A percentile compares a stretch with the other conserved stretches of the same genome.
These are phyloP conservation scores for Lunasporangiospora selenospora DNA, from an alignment of 192 early-diverging fungal genomes.

Conservation along the genomic window DNA sequence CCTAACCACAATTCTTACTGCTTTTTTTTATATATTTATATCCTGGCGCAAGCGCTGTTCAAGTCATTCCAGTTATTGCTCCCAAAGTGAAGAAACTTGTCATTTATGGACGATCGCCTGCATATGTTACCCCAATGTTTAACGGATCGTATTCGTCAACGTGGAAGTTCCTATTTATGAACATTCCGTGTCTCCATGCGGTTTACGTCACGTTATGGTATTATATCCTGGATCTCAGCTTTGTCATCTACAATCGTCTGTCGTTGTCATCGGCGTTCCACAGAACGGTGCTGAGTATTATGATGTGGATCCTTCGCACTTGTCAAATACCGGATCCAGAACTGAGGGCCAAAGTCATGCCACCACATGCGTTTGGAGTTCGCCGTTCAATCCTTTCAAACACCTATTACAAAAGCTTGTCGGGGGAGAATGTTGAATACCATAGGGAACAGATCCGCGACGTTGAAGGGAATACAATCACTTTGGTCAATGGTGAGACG, in stretches of 20 bases:
- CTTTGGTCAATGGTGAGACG: not conserved
- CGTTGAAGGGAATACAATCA: constrained; percentile 1
- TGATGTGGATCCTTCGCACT: not conserved
- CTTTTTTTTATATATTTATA: not conserved
- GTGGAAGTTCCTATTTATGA: constrained; percentile 2
- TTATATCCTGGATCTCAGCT: not conserved
- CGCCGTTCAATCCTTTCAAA: constrained; percentile 4
- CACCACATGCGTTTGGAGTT: not conserved
- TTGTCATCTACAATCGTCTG: not conserved
- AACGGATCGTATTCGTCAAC: not conserved
- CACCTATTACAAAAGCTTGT: not conserved
- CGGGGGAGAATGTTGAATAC: constrained; percentile 1
- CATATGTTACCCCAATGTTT: not conserved
- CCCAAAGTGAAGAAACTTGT: not conserved
- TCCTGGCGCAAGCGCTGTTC: constrained; percentile 2
- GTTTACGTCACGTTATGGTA: not conserved
- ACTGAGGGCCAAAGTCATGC: not conserved
- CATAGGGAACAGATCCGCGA: constrained; percentile 1
- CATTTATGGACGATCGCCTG: constrained; percentile 2
- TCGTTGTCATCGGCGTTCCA: constrained; percentile 5
- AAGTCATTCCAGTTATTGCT: not conserved
- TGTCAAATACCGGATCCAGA: not conserved
- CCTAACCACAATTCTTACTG: too few species aligned
- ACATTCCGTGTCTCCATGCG: not conserved
- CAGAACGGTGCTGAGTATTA: not conserved